These are phyloP conservation scores for Emergomyces orientalis DNA, from an alignment of 2,329 filamentous ascomycete species.

Conservation along the genomic window DNA sequence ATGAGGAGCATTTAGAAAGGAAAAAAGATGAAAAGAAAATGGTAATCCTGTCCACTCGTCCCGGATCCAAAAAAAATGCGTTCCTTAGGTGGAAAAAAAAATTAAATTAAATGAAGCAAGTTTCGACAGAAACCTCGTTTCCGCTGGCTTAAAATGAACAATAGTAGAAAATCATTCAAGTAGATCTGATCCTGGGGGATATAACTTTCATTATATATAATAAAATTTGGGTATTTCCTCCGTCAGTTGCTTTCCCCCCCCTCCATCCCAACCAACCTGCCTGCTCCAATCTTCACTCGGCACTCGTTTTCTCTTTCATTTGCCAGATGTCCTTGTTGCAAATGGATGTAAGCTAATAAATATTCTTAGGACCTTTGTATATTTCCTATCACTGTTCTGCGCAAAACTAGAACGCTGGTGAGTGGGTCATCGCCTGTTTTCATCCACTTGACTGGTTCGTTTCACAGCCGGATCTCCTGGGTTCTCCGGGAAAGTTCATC, in stretches of 20 bases:
- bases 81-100: not conserved
- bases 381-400: not conserved
- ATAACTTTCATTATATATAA: not conserved
- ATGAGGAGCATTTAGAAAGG: no score
- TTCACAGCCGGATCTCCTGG: slow-evolving; percentile 12
- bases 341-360: not conserved
- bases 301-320: not conserved
- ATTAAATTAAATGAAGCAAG: not conserved
- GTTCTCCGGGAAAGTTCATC: slow-evolving; percentile 9
- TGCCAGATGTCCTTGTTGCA: not conserved
- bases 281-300: not conserved
- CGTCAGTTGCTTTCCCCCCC: not conserved
- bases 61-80: not conserved
- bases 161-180: not conserved
- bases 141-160: not conserved
- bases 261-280: not conserved
- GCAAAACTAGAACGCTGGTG: not conserved
- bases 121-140: not conserved
- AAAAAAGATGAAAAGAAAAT: not conserved
- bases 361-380: not conserved
- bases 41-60: no score
- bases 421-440: not conserved
- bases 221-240: not conserved
- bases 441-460: not conserved
- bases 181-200: not conserved